Base-by-base conservation (phyloP, 805 yeast species). In the Ogataea trehaloabstinens region DNA sequence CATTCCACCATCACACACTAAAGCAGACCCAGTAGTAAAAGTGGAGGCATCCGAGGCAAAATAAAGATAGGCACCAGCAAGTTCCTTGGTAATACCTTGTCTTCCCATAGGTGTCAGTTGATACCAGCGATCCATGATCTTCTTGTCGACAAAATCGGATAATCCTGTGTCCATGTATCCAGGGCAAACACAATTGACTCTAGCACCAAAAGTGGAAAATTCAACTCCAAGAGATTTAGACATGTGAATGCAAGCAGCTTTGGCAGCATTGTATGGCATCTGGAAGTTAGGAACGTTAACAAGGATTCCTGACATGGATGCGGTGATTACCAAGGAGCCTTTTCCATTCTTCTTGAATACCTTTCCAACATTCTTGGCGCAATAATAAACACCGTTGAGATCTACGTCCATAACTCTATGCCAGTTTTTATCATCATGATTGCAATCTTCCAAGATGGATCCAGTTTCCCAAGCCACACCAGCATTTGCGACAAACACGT, bases 241-340 rank as follows among this genome's bases (percentile, higher is more conserved):
- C 60, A 71, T 60, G 45, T 72, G 74, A 54, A 71, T 56, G 45
- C 73, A 72, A 20, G 69, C 76, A 20, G 76, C 76, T 58, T 72
- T 72, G 35, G 76, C 74, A 28, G 69, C 70, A 45, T 71, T 71
- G 56, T 71, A 72, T 15, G 70, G 71, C 49, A 74, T 72, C 51
- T 73, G 78, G 48, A 69, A 68, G 48, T 72, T 68, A 35, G 80
- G 79, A 43, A 71, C 75, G 48, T 74, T 74, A 42, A 70, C 77
- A 45, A 74, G 72, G 55, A 71, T 70, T 21, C 72, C 79, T 15
- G 76, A 70, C 78, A 74, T 74, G 19, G 78, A 73, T 2, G 78
- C 79, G 19, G 80, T 74, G 56, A 72, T 68, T 42, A 74, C 63
- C 46, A 74, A 55, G 11, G 76, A 69, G 28, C 80, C 80, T 31